Conservation (phyloP, 768 basidiomycete genomes). For the Xanthoconium purpureum region DNA sequence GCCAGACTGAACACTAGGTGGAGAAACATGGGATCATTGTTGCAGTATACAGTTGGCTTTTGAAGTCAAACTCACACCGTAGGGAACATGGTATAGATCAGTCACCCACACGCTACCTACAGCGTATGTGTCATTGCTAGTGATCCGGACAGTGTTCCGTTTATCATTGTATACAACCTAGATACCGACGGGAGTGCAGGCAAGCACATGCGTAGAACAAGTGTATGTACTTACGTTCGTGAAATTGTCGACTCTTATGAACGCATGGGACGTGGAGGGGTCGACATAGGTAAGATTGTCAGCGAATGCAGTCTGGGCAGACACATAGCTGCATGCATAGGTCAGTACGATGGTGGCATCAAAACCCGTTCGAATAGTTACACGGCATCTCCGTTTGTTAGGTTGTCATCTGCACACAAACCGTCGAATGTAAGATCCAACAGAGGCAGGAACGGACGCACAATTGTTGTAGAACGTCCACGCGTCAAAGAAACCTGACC, state of each 20-base stretch:
- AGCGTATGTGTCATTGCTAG: conserved; percentile 50
- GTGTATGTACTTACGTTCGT: conserved; percentile 38
- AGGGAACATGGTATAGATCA: conserved; percentile 65
- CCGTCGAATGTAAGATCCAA: not conserved
- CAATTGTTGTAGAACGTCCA: conserved; percentile 66
- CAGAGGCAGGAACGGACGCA: conserved; percentile 28
- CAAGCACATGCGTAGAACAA: not conserved
- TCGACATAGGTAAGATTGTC: conserved; percentile 62
- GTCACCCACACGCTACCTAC: conserved; percentile 64
- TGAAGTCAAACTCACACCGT: conserved; percentile 44
- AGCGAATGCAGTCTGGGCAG: conserved; percentile 39
- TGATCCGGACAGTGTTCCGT: conserved; percentile 66
- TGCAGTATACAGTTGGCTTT: not conserved
- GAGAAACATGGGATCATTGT: conserved; percentile 2
- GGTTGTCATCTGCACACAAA: conserved; percentile 52
- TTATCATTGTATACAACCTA: conserved; percentile 46
- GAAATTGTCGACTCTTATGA: conserved; percentile 75
- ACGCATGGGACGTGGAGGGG: conserved; percentile 59
- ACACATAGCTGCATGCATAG: conserved; percentile 46
- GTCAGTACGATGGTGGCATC: conserved; percentile 1
- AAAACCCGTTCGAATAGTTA: conserved; percentile 24
- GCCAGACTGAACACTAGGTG: conserved; percentile 67
- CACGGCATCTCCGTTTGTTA: conserved; percentile 64
- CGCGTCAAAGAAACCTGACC: conserved; percentile 60
- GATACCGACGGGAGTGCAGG: not conserved